Percentiles rank a stretch among this genome's conserved stretches.
phyloP scores from a whole-genome alignment of 2,329 filamentous ascomycete species.

The Periconia macrospinosa region DNA sequence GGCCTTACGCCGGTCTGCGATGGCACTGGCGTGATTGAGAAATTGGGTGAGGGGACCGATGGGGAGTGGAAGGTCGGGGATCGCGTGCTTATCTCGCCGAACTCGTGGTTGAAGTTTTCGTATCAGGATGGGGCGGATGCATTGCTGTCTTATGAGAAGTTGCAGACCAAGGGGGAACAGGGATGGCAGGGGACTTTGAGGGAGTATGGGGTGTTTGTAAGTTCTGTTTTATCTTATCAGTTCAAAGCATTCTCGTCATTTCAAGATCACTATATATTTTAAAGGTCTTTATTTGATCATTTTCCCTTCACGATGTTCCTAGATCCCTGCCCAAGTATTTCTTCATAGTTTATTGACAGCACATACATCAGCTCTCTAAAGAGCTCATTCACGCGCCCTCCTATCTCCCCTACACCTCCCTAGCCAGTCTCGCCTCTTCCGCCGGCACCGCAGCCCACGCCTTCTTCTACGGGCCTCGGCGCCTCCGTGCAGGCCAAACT shows the following conservation, averaged over 20 bases:
- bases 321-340: too few species aligned
- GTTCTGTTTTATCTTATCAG: not conserved
- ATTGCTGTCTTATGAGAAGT: not conserved
- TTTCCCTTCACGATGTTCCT: not conserved
- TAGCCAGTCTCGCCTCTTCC: conserved; percentile 9
- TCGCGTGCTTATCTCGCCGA: conserved; percentile 4
- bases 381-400: conserved; percentile 11
- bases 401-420: conserved; percentile 9
- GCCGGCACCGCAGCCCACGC: conserved; percentile 11
- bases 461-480: conserved; percentile 8
- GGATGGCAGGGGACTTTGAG: conserved; percentile 10
- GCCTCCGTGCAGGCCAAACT: conserved; percentile 3
- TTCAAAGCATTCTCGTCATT: not conserved
- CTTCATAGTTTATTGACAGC: too few species aligned
- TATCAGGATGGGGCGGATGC: not conserved
- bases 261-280: too few species aligned
- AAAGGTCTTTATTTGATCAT: not conserved
- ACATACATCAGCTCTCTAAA: conserved; percentile 2
- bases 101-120: conserved; percentile 1
- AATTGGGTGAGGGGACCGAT: conserved; percentile 4
- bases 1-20: not conserved
- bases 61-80: conserved; percentile 6
- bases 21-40: not conserved
- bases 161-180: conserved; percentile 5
- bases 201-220: conserved; percentile 15